phyloP scores from a whole-genome alignment of 495 filamentous ascomycete genomes.

The Zalerion maritima region DNA sequence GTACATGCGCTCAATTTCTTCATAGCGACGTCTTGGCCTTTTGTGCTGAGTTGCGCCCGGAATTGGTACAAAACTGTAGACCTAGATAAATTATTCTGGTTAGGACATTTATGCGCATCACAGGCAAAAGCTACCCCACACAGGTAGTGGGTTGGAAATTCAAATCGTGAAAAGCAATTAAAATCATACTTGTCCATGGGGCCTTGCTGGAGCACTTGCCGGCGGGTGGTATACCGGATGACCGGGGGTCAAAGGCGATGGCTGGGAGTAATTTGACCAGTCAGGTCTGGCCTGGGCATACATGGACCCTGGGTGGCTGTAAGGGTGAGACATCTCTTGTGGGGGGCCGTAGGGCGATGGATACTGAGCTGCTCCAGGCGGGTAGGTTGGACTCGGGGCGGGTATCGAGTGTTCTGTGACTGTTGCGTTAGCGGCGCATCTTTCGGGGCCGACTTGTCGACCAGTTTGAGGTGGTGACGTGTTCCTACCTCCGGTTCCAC shows the following conservation, averaged over 20 bases:
- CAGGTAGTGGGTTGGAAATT: constrained; percentile 5
- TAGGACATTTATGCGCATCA: not conserved
- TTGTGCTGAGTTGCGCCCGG: constrained; percentile 96
- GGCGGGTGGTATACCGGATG: too few relatives aligned
- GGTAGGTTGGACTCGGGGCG: constrained; percentile 80
- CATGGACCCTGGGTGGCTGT: constrained; percentile 42
- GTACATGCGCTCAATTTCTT: constrained; percentile 99
- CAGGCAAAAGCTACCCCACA: not conserved
- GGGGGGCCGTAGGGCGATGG: constrained; percentile 75
- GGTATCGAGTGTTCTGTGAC: constrained; percentile 93
- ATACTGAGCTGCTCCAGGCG: constrained; percentile 61
- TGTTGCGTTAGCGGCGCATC: constrained; percentile 59
- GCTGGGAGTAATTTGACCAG: constrained; percentile 60
- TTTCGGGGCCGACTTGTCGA: constrained; percentile 91
- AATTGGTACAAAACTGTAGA: constrained; percentile 97
- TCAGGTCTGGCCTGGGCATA: constrained; percentile 60
- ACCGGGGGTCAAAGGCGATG: too few relatives aligned
- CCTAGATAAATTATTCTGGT: constrained; percentile 47
- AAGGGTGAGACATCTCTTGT: constrained; percentile 68
- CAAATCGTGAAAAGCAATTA: constrained; percentile 2
- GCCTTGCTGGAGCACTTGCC: too few relatives aligned
- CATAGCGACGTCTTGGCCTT: constrained; percentile 82
- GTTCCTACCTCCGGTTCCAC: constrained; percentile 81
- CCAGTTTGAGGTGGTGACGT: too few relatives aligned
- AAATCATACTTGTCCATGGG: too few relatives aligned